Base-by-base conservation (phyloP, 495 filamentous ascomycete species). In the Hypoxylon rickii region DNA sequence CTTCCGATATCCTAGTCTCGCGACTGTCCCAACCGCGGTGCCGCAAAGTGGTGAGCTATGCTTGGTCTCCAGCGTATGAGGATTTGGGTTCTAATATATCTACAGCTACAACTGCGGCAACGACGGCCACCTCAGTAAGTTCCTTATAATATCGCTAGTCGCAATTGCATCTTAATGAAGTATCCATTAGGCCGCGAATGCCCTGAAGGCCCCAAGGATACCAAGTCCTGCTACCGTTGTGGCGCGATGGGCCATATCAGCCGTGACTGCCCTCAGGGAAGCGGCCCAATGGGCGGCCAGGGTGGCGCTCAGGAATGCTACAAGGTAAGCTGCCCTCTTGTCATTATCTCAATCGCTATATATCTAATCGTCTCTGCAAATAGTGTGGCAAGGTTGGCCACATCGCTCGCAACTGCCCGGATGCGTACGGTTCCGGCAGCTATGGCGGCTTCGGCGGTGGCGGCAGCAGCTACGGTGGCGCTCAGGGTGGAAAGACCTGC, bases 161-260 rank as follows among this genome's bases (percentile, higher is more conserved):
- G 22, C 22, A 55, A 42, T 8, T 16, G 31, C 37, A 31, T 13
- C 33, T n/a, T 64, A 55, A 66, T 33, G 22, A 37, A 44, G 51
- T 12, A 37, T 31, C 1, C 24, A 32, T 51, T 63, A 89, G 87
- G 87, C 81, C 92, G 95, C 72, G 94, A 98, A 66, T 98, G 94
- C 79, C 86, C 88, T 51, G 82, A 85, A 64, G 87, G 90, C 32
- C 83, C 86, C 38, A 96, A 96, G 83, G 92, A 96, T 33, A 68
- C 67, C 76, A 96, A 96, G 79, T 85, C 89, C 29, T 98, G 94
- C 86, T 98, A 97, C 80, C 86, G 89, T 57, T 97, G 93, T 79
- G 88, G 88, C 65, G 80, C 86, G 67, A 72, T 83, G 50, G 94
- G 94, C 40, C 94, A 98, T 79, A 86, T 98, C 70, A 92, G 89